These are phyloP conservation scores for Bromus sterilis DNA, from an alignment of 176 grass and related monocot genomes.

Conservation along the genomic window DNA sequence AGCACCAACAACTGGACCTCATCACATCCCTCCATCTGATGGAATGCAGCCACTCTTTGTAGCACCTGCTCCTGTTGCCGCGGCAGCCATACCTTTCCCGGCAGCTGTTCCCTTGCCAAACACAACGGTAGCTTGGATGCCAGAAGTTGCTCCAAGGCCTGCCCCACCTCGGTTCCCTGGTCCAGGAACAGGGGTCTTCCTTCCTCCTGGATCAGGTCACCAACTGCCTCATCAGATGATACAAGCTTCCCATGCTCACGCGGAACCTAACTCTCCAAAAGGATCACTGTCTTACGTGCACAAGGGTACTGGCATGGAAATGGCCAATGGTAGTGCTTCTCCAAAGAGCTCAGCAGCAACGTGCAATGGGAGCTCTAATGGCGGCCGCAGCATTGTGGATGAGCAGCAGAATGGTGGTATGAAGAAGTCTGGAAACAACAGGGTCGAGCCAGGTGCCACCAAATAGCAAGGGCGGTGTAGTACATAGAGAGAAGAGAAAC, in stretches of 20 bases:
- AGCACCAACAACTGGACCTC: conserved; percentile 28
- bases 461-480: conserved; percentile 30
- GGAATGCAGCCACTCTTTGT: conserved; percentile 58
- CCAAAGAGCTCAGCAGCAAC: conserved; percentile 24
- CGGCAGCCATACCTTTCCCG: conserved; percentile 32
- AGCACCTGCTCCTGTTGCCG: conserved; percentile 34
- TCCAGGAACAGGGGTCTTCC: conserved; percentile 80
- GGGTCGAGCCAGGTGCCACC: conserved; percentile 10
- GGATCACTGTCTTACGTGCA: conserved; percentile 1
- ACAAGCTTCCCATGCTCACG: conserved; percentile 20
- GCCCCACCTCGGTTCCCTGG: conserved; percentile 33
- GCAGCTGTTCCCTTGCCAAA: conserved; percentile 24
- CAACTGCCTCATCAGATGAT: conserved; percentile 36
- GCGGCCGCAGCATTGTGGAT: not conserved
- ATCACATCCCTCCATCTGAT: conserved; percentile 29
- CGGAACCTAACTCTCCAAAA: conserved; percentile 14
- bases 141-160: conserved; percentile 44
- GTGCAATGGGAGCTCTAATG: conserved; percentile 40
- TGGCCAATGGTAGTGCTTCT: conserved; percentile 27
- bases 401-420: conserved; percentile 28
- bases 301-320: conserved; percentile 13
- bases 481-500: conserved; percentile 33
- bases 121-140: conserved; percentile 41
- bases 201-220: conserved; percentile 56
- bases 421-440: conserved; percentile 28